Base-by-base conservation (phyloP, 1,139 yeast genomes). In the Nematodospora anomalae region DNA sequence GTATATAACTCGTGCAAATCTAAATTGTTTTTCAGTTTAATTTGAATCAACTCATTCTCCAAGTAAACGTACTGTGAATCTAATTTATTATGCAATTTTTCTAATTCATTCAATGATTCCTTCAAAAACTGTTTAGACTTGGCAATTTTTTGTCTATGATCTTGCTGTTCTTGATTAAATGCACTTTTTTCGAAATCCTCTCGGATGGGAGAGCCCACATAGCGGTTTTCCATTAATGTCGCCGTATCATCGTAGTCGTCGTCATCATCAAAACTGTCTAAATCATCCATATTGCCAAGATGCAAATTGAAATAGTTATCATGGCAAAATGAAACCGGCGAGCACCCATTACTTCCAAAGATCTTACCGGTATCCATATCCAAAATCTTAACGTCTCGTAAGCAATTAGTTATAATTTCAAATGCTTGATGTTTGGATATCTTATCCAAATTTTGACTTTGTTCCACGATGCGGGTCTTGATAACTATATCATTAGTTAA, bases 201-300 rank as follows among this genome's bases (percentile, higher is more conserved):
- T n/a, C 23, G 22, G 24, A 16, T 24, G 15, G 28, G 26, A 16
- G 25, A 24, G 23, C 24, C 12, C 9, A 18, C 21, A 18, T 15
- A 18, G 9, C 24, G 16, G 8, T 16, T 16, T 23, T 45, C 49
- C 49, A 45, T 44, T 20, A 45, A 26, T 13, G 47, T 33, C 4
- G 47, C 42, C 7, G 47, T 42, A 7, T 44, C 47, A 28, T 42
- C 44, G n/a, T 16, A 44, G 23, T 40, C 46, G 23, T 40, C 46
- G 8, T 37, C 38, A 8, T 30, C 39, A 20, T 42, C 32, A 18
- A 6, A 18, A 18, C 21, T 18, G 8, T 18, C 21, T 8, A 8
- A 40, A 7, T 36, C 38, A 9, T 37, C 37, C 9, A 27, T 16
- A 23, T 22, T 30, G 7, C 16, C 22, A 20, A 11, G 14, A 35